Conservation (phyloP, 2,329 filamentous ascomycete species). For the Fusarium euwallaceae region DNA sequence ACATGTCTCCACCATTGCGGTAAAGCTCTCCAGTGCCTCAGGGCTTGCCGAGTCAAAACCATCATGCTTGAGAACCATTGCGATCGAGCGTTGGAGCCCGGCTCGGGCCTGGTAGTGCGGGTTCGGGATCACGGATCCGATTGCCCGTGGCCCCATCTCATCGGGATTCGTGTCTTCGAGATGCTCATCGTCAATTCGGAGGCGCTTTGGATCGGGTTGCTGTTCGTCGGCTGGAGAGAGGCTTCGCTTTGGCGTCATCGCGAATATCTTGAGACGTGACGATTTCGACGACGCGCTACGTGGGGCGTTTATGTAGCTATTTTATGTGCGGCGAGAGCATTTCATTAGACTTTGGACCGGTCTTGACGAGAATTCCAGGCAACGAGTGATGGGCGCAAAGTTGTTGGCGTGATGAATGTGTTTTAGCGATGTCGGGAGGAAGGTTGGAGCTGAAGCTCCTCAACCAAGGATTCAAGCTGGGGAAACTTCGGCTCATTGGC, state of each 20-base stretch:
- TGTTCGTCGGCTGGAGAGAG: slow-evolving; percentile 48
- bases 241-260: slow-evolving; percentile 56
- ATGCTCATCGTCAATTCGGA: slow-evolving; percentile 26
- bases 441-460: slow-evolving; percentile 13
- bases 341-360: not conserved
- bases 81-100: slow-evolving; percentile 67
- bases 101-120: slow-evolving; percentile 51
- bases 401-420: slow-evolving; percentile 8
- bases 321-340: slow-evolving; percentile 6
- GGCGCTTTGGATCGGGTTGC: slow-evolving; percentile 50
- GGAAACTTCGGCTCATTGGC: slow-evolving; percentile 36
- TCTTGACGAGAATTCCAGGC: not conserved
- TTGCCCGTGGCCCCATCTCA: slow-evolving; percentile 34
- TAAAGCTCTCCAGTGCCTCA: slow-evolving; percentile 71
- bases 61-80: slow-evolving; percentile 67
- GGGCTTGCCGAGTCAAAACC: slow-evolving; percentile 68
- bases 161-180: slow-evolving; percentile 3
- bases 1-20: slow-evolving; percentile 70
- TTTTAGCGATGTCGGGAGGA: slow-evolving; percentile 7
- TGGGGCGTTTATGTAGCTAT: not conserved
- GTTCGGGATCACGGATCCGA: slow-evolving; percentile 45
- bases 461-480: slow-evolving; percentile 12
- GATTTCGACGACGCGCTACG: slow-evolving; percentile 3
- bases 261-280: not conserved
- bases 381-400: not conserved